Evolutionary conservation across 2,329 filamentous ascomycete genomes (phyloP), one percentile per base, ranked within the genome.

Genomic region (Berkeleyomyces rouxiae): DNA sequence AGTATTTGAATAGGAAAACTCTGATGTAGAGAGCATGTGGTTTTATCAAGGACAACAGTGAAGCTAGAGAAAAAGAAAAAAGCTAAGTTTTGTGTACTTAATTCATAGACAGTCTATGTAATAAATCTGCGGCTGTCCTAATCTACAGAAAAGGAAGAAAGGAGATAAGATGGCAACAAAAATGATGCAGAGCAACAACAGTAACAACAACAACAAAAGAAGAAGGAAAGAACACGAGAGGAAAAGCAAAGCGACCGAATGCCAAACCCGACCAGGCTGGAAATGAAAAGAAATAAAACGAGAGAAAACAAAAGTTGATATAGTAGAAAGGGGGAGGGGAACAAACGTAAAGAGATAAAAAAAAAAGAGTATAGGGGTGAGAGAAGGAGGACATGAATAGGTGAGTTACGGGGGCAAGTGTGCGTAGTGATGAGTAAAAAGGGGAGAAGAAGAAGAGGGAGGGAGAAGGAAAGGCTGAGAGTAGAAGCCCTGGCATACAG

Each of bases 121-220:
- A 55, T 39, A 39, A 55, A 7, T 11, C 16, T 55, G 33, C 39
- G 33, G 6, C 51, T 39, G 33, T 55, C 2, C 51, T 37, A 16
- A 49, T 61, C 16, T 49, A 36, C 43, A 53, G 44, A 37, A 11
- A 39, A 44, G 46, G 40, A 23, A 47, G 40, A n/a, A 39, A 44
- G 16, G 39, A 37, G 59, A 63, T 65, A 58, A 64, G 43, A 66
- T 31, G 55, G 65, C 61, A 62, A 67, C 66, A 60, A 63, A 63
- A 55, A 44, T 36, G 13, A 16, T 39, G 11, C 16, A 40, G 13
- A 39, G 23, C 10, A 6, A 10, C n/a, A 23, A 10, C 46, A 49
- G 3, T 33, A 51, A 60, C 31, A 46, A 66, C 55, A 36, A 33
- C 7, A 59, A 5, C 10, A 11, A 7, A 43, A 11, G 23, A 36